Percentiles rank a stretch among this genome's conserved stretches.
phyloP scores from a whole-genome alignment of 805 yeast genomes.

The Starmera pachycereana region DNA sequence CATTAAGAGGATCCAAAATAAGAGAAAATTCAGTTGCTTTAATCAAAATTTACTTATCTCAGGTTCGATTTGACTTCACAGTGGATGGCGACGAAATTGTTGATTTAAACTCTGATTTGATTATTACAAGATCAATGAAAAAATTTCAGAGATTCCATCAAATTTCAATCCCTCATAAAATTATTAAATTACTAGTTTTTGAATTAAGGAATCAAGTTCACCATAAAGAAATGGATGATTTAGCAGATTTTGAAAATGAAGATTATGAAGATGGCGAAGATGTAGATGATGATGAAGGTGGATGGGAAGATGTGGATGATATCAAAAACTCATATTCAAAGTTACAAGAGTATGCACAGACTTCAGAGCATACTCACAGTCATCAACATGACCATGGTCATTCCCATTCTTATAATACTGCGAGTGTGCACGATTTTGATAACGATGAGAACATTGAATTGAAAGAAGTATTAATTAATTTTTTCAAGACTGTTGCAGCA shows the following conservation, averaged over 20 bases:
- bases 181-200: conserved; percentile 55
- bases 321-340: conserved; percentile 56
- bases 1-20: conserved; percentile 71
- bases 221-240: conserved; percentile 32
- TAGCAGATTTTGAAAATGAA: conserved; percentile 15
- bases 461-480: conserved; percentile 32
- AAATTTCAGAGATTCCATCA: conserved; percentile 47
- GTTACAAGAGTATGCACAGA: conserved; percentile 44
- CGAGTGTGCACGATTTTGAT: conserved; percentile 12
- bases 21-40: conserved; percentile 59
- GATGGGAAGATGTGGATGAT: conserved; percentile 73
- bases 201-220: conserved; percentile 61
- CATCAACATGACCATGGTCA: conserved; percentile 7
- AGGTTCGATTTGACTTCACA: conserved; percentile 38
- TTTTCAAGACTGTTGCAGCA: conserved; percentile 47
- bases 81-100: conserved; percentile 78
- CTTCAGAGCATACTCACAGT: conserved; percentile 21
- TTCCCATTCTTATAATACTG: too few relatives aligned
- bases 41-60: conserved; percentile 53
- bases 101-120: conserved; percentile 43
- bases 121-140: conserved; percentile 81
- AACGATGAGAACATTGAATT: conserved; percentile 7
- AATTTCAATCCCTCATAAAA: conserved; percentile 61
- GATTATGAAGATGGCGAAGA: conserved; percentile 9
- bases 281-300: conserved; percentile 20